Percentiles rank a stretch among this genome's conserved stretches.
phyloP scores from a whole-genome alignment of 495 filamentous ascomycete species.

The Trichoderma erinaceum region DNA sequence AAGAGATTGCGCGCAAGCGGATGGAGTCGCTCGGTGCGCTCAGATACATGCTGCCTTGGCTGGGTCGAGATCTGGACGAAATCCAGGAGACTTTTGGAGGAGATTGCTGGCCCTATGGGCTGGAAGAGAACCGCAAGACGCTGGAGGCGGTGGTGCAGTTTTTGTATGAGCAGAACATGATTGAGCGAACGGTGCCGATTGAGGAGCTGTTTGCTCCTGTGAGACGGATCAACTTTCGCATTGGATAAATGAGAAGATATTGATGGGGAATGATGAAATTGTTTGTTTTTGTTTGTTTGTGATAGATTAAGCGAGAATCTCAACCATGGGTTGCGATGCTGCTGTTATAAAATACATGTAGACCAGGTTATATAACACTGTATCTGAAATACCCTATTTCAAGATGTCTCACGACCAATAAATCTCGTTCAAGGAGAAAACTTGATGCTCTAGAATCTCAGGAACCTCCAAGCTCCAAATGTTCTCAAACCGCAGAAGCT shows the following conservation, averaged over 20 bases:
- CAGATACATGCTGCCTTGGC: slow-evolving; percentile 37
- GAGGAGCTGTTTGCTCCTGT: slow-evolving; percentile 31
- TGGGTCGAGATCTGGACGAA: slow-evolving; percentile 30
- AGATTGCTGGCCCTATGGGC: slow-evolving; percentile 32
- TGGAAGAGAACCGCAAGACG: slow-evolving; percentile 31
- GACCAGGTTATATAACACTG: no score
- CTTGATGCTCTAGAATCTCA: not conserved
- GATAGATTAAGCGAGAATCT: no score
- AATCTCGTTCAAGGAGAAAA: not conserved
- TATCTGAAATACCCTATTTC: no score
- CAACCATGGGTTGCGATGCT: no score
- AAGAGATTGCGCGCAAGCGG: slow-evolving; percentile 26
- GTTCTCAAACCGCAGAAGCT: not conserved
- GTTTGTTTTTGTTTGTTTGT: no score
- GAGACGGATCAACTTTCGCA: slow-evolving; percentile 10
- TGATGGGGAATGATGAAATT: not conserved
- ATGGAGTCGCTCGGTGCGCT: slow-evolving; percentile 25
- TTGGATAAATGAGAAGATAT: not conserved
- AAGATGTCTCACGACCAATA: not conserved
- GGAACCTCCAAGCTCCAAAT: no score
- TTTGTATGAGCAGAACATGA: slow-evolving; percentile 32
- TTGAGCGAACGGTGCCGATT: slow-evolving; percentile 20
- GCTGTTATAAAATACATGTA: no score
- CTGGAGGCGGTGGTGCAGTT: slow-evolving; percentile 29
- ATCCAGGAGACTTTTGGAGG: slow-evolving; percentile 31